Conservation (phyloP, 768 basidiomycete genomes). For the Leucocoprinus leucothites region DNA sequence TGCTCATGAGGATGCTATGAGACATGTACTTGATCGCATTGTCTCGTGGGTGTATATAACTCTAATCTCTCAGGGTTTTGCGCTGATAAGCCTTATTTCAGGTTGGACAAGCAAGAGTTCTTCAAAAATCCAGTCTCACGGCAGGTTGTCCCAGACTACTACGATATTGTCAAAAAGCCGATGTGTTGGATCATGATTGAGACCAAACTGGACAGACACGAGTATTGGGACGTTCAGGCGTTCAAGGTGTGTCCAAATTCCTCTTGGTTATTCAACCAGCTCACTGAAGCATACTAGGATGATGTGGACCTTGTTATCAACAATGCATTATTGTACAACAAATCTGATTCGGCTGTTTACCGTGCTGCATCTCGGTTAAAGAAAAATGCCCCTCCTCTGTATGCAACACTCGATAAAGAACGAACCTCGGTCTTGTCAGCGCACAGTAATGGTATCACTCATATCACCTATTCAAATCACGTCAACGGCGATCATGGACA, state of each 20-base stretch:
- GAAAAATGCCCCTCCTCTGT: constrained; percentile 32
- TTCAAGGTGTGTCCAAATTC: constrained; percentile 55
- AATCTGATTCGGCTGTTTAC: constrained; percentile 65
- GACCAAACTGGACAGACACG: constrained; percentile 72
- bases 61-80: background rate
- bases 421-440: constrained; percentile 8
- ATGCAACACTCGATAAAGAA: constrained; percentile 37
- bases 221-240: constrained; percentile 73
- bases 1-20: constrained; percentile 58
- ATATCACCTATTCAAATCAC: background rate
- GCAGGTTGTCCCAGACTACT: constrained; percentile 85
- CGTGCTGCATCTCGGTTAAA: constrained; percentile 67
- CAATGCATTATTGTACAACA: constrained; percentile 89
- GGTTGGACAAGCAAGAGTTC: constrained; percentile 67
- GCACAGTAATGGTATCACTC: background rate
- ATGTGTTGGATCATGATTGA: constrained; percentile 90
- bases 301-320: constrained; percentile 82
- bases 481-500: background rate
- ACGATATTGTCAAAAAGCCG: constrained; percentile 77
- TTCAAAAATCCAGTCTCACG: constrained; percentile 85
- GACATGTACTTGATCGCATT: constrained; percentile 67
- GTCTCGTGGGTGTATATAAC: constrained; percentile 46
- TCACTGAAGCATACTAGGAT: constrained; percentile 37
- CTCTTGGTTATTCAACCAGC: background rate
- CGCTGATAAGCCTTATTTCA: constrained; percentile 25